Evolutionary conservation across 129 eudicot species (phyloP).

Genomic region (Ambrosia trifida): DNA sequence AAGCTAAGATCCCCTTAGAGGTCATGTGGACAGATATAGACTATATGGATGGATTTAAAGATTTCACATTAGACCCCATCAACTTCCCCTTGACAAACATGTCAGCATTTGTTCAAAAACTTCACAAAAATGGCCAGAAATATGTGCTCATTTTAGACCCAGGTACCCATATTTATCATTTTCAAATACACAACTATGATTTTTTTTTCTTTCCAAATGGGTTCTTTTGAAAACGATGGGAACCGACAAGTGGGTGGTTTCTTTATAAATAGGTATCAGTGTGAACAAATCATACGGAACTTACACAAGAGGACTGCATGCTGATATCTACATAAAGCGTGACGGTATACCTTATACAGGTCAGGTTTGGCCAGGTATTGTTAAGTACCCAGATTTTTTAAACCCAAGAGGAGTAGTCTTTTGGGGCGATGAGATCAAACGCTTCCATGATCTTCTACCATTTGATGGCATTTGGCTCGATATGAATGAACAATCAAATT

Average conservation of each 20-base stretch:
- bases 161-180: constrained; percentile 38
- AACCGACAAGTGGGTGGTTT: neutral
- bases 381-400: constrained; percentile 75
- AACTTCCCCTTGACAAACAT: constrained; percentile 57
- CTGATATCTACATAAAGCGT: constrained; percentile 71
- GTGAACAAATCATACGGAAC: constrained; percentile 62
- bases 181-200: neutral
- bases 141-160: constrained; percentile 85
- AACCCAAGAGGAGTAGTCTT: constrained; percentile 53
- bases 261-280: constrained; percentile 50
- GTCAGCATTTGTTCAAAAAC: constrained; percentile 48
- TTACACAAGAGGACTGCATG: constrained; percentile 67
- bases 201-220: neutral
- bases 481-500: constrained; percentile 87
- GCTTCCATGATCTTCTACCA: constrained; percentile 52
- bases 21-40: constrained; percentile 95
- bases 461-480: constrained; percentile 88
- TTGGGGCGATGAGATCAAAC: constrained; percentile 68
- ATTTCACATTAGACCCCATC: constrained; percentile 87
- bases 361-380: constrained; percentile 82
- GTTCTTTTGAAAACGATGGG: too few relatives aligned
- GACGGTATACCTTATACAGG: constrained; percentile 68
- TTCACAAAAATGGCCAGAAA: constrained; percentile 70
- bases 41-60: constrained; percentile 87
- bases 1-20: constrained; percentile 75